These are phyloP conservation scores for Amaranthus tricolor DNA, from an alignment of 179 eudicot species.

Conservation along the genomic window DNA sequence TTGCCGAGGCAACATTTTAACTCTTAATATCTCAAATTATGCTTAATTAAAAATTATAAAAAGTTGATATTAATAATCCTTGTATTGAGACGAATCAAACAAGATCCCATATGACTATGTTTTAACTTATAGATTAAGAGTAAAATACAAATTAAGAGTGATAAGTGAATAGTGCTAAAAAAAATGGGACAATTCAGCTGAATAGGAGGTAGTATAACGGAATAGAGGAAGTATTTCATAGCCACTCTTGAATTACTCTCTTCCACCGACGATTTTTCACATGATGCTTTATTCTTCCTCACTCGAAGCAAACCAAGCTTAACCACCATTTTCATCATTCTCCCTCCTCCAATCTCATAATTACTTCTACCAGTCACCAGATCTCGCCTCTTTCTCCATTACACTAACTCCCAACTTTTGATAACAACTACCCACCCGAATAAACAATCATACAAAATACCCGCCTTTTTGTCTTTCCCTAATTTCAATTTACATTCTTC, in stretches of 20 bases:
- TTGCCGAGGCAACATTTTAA: too few relatives aligned
- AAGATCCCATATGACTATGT: too few relatives aligned
- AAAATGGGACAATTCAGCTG: too few relatives aligned
- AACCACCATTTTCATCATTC: constrained; percentile 13
- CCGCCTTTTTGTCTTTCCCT: neutral
- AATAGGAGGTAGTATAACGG: too few relatives aligned
- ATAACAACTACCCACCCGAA: neutral
- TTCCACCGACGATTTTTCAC: constrained; percentile 29
- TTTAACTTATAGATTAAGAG: too few relatives aligned
- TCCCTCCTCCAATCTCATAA: neutral
- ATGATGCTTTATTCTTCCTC: constrained; percentile 9
- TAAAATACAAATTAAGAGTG: too few relatives aligned
- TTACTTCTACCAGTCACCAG: neutral
- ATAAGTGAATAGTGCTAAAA: too few relatives aligned
- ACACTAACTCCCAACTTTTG: neutral
- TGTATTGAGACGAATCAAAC: too few relatives aligned
- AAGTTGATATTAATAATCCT: too few relatives aligned
- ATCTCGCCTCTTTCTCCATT: neutral
- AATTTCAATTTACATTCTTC: neutral
- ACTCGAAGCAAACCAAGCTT: constrained; percentile 18
- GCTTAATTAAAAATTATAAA: too few relatives aligned
- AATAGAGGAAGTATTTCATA: too few relatives aligned
- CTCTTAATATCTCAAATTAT: too few relatives aligned
- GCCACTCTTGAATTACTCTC: neutral
- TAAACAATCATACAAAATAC: neutral